Conservation (phyloP, 2,329 filamentous ascomycete species). For the Pseudogymnoascus destructans region DNA sequence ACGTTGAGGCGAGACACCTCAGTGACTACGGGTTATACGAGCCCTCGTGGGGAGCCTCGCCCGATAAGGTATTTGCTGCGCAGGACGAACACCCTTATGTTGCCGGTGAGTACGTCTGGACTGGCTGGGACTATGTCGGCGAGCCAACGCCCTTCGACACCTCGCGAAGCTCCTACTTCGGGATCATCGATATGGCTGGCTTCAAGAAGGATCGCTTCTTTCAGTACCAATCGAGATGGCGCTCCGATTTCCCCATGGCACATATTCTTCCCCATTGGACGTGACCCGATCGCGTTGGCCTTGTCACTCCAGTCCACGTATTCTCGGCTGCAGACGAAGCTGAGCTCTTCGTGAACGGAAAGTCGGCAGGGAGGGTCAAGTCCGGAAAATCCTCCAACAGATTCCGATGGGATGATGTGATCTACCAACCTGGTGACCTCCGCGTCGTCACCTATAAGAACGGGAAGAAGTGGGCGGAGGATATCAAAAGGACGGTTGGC, state of each 20-base stretch:
- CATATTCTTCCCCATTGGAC: slow-evolving; percentile 45
- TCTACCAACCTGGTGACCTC: slow-evolving; percentile 36
- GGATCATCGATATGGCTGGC: slow-evolving; percentile 43
- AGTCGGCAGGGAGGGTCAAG: slow-evolving; percentile 31
- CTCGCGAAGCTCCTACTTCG: slow-evolving; percentile 40
- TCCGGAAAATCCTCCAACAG: slow-evolving; percentile 31
- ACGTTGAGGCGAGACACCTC: slow-evolving; percentile 29
- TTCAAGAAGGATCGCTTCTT: slow-evolving; percentile 44
- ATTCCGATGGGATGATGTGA: slow-evolving; percentile 39
- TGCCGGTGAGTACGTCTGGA: slow-evolving; percentile 42
- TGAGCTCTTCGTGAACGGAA: slow-evolving; percentile 40
- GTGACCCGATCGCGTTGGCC: slow-evolving; percentile 35
- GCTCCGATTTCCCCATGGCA: slow-evolving; percentile 33
- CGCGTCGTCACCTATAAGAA: slow-evolving; percentile 36
- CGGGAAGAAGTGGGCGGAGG: slow-evolving; percentile 34
- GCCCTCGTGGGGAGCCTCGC: slow-evolving; percentile 33
- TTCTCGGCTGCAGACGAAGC: slow-evolving; percentile 39
- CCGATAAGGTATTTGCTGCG: slow-evolving; percentile 39
- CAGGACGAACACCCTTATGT: slow-evolving; percentile 38
- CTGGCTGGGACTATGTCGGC: slow-evolving; percentile 37
- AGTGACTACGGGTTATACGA: slow-evolving; percentile 41
- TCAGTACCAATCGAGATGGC: slow-evolving; percentile 42
- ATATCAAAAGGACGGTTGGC: slow-evolving; percentile 31
- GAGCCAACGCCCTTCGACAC: slow-evolving; percentile 37
- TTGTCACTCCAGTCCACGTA: slow-evolving; percentile 40